phyloP scores from a whole-genome alignment of 306 rosid genomes.

The Vigna trinervia region DNA sequence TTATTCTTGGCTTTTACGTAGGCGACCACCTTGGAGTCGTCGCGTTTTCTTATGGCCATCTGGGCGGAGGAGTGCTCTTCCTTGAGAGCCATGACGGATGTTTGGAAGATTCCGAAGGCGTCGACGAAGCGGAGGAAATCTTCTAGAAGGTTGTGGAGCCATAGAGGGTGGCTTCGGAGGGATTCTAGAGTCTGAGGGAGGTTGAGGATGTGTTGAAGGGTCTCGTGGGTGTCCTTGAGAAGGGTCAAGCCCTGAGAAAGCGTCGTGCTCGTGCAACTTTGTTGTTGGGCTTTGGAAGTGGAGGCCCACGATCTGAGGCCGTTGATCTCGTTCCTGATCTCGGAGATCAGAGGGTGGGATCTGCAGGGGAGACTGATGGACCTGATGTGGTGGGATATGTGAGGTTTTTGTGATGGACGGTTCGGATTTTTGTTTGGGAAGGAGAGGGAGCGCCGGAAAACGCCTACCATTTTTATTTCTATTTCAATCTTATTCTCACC shows the following conservation, averaged over 20 bases:
- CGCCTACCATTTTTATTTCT: slow-evolving; percentile 76
- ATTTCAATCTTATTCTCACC: too few relatives aligned
- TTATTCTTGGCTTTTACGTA: slow-evolving; percentile 59
- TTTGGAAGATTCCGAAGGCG: slow-evolving; percentile 75
- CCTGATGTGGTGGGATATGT: slow-evolving; percentile 72
- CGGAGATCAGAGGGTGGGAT: slow-evolving; percentile 85
- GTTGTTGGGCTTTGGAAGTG: slow-evolving; percentile 37
- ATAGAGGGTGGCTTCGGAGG: slow-evolving; percentile 59
- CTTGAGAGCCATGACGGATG: slow-evolving; percentile 56
- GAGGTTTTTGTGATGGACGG: slow-evolving; percentile 58
- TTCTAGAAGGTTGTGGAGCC: slow-evolving; percentile 75
- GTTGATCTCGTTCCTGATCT: slow-evolving; percentile 64
- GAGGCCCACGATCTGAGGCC: slow-evolving; percentile 54
- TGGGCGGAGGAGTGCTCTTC: slow-evolving; percentile 74
- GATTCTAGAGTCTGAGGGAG: slow-evolving; percentile 83
- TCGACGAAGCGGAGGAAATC: slow-evolving; percentile 75
- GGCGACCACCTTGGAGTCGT: slow-evolving; percentile 50
- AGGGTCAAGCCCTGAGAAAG: slow-evolving; percentile 61
- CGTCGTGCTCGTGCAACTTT: slow-evolving; percentile 51
- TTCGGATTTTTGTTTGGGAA: slow-evolving; percentile 74
- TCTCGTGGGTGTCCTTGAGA: slow-evolving; percentile 65
- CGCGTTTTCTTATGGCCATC: slow-evolving; percentile 71
- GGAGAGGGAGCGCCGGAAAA: slow-evolving; percentile 79
- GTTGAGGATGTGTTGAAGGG: slow-evolving; percentile 68
- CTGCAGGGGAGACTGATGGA: slow-evolving; percentile 92